These are phyloP conservation scores for Dothistroma septosporum DNA, from an alignment of 2,329 filamentous ascomycete genomes.

Conservation along the genomic window DNA sequence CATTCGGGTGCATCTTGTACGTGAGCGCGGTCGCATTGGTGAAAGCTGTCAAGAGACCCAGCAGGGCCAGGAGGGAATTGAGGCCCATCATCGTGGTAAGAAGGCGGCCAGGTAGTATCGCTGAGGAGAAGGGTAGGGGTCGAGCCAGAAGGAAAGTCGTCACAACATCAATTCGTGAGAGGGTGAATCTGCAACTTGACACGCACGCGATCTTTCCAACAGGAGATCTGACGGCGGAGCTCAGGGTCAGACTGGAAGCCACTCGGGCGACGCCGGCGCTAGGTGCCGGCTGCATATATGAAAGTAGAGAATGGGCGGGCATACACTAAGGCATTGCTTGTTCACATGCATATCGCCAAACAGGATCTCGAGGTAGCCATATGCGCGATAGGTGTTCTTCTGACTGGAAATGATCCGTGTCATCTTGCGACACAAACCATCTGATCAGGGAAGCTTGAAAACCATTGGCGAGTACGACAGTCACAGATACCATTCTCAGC, in stretches of 20 bases:
- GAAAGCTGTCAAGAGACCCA: constrained; percentile 66
- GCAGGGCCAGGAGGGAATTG: constrained; percentile 27
- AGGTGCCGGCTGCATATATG: not conserved
- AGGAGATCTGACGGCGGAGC: not conserved
- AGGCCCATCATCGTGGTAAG: constrained; percentile 25
- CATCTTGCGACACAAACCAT: no score
- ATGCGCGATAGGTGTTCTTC: no score
- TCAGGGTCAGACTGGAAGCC: not conserved
- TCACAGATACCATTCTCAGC: no score
- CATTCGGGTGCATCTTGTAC: constrained; percentile 83
- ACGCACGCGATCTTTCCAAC: not conserved
- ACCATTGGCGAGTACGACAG: no score
- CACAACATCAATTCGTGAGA: not conserved
- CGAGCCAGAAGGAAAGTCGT: not conserved
- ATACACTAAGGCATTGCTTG: no score
- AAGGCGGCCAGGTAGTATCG: not conserved
- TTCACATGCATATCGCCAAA: no score
- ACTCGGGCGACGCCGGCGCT: not conserved
- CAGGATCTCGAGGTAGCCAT: no score
- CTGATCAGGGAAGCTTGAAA: no score
- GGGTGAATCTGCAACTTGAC: not conserved
- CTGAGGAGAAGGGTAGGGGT: not conserved
- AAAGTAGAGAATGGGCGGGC: no score
- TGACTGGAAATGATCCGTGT: no score
- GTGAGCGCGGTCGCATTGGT: constrained; percentile 87